Base-by-base conservation (phyloP, 164 flowering plant genomes). In the Tetracentron sinense region DNA sequence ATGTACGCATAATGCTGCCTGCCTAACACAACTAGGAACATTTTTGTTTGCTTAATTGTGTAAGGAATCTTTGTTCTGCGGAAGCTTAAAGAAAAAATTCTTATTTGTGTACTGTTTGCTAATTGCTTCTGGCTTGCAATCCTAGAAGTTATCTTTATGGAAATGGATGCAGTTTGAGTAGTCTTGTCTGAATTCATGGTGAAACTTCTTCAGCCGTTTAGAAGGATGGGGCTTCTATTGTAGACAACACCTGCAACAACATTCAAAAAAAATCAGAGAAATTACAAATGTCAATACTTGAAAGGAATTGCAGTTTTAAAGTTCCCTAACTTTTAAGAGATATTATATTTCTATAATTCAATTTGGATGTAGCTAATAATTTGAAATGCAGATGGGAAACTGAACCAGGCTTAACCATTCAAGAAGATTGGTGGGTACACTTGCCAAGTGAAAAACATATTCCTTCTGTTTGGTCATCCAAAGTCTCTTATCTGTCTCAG, bases 391-490 rank as follows among this genome's bases (percentile, higher is more conserved):
- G n/a, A n/a, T n/a, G n/a, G 16, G 16, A 12, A 53, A 55, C n/a
- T 23, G 20, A 31, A 20, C 3, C 26, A 49, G 14, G 28, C 44
- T 66, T 76, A 90, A 97, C 98, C 60, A 93, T 86, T 31, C 85
- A 75, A 51, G 87, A 64, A 50, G 76, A 47, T 63, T 49, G 58
- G 67, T 90, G 95, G 3, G 62, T 42, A 4, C n/a, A n/a, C 2
- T 69, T 28, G 90, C 83, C 66, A 93, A 64, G 21, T 83, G 50
- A 51, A 79, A 66, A 93, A 93, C 75, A 93, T 92, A 75, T 84
- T 93, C 71, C 81, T 83, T 97, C 98, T 87, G 66, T 93, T 93
- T 4, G 98, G 98, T 69, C 97, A 82, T 60, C 96, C 87, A 74
- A 93, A 93, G 72, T 93, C 87, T 69, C 75, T 73, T 74, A 93